These are phyloP conservation scores for Rhizopogon vulgaris DNA, from an alignment of 768 basidiomycete genomes.

Conservation along the genomic window DNA sequence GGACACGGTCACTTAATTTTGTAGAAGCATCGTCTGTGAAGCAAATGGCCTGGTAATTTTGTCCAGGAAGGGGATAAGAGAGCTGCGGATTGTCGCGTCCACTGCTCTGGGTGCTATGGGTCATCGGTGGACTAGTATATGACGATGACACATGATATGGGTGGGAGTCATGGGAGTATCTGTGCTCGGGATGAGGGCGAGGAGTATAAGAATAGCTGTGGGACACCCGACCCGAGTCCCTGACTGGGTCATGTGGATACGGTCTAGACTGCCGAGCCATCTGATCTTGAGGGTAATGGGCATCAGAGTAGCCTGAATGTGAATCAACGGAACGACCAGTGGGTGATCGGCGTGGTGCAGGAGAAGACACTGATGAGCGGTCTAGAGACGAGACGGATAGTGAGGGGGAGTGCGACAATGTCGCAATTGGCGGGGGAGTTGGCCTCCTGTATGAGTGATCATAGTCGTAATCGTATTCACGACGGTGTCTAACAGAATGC, in stretches of 20 bases:
- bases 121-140: slow-evolving; percentile 21
- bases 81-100: slow-evolving; percentile 22
- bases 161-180: slow-evolving; percentile 28
- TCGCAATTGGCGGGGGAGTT: slow-evolving; percentile 45
- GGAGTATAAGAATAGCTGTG: slow-evolving; percentile 29
- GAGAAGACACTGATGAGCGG: slow-evolving; percentile 54
- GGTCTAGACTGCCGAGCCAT: slow-evolving; percentile 23
- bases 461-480: slow-evolving; percentile 36
- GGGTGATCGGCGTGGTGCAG: slow-evolving; percentile 42
- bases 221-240: slow-evolving; percentile 26
- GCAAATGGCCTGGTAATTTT: slow-evolving; percentile 32
- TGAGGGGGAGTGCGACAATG: slow-evolving; percentile 54
- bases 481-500: slow-evolving; percentile 23
- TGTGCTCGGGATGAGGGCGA: slow-evolving; percentile 21
- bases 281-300: slow-evolving; percentile 34
- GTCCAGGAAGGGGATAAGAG: slow-evolving; percentile 32
- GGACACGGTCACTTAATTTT: slow-evolving; percentile 71
- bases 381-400: slow-evolving; percentile 54
- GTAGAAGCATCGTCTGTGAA: slow-evolving; percentile 78
- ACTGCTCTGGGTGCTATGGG: slow-evolving; percentile 13
- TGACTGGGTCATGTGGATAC: slow-evolving; percentile 27
- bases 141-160: slow-evolving; percentile 21
- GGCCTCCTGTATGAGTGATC: slow-evolving; percentile 33
- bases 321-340: slow-evolving; percentile 26
- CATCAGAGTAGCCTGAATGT: slow-evolving; percentile 28